Evolutionary conservation across 495 filamentous ascomycete species (phyloP), one percentile per base, ranked within the genome.

Genomic region (Cetradonia linearis): DNA sequence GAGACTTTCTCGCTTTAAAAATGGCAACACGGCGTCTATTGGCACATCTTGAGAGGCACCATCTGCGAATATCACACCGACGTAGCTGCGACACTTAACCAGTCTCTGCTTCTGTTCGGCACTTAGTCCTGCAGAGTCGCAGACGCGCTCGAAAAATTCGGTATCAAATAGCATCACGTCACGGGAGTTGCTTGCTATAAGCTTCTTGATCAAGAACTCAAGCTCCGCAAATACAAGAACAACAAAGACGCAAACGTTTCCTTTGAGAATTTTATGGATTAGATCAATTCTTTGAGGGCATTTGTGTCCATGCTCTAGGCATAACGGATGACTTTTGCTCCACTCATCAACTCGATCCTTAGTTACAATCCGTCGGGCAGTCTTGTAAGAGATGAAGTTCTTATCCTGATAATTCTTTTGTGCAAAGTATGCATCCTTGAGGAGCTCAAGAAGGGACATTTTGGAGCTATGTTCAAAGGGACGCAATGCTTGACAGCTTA

Each of bases 381-480:
- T 30, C 20, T 55, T 40, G 14, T 5, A 59, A 56, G 46, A 33
- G 28, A 63, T 59, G 31, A 63, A 63, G 23, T 63, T 55, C 47
- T 55, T n/a, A 37, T 55, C 55, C 13, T 59, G 44, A 27, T 3
- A 55, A 36, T 63, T 63, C 56, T 59, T 59, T 46, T 59, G 36
- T 33, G 5, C 47, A 9, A 44, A 38, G 37, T 58, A 58, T 33
- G 60, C 60, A 40, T 23, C 54, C 44, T 31, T 50, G 40, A 62
- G 54, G 30, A 52, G 54, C 55, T 62, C 60, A 33, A 62, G 60
- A 58, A 62, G 60, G 34, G 60, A 62, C 60, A 62, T 62, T 52
- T 40, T 27, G 31, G 58, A 53, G 58, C 1, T 60, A 52, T 53
- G 10, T 50, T 10, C 49, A 55, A 11, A 34, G 31, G 7, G 11